Conservation (phyloP, 345 rosid genomes). For the Arabidopsis suecica region DNA sequence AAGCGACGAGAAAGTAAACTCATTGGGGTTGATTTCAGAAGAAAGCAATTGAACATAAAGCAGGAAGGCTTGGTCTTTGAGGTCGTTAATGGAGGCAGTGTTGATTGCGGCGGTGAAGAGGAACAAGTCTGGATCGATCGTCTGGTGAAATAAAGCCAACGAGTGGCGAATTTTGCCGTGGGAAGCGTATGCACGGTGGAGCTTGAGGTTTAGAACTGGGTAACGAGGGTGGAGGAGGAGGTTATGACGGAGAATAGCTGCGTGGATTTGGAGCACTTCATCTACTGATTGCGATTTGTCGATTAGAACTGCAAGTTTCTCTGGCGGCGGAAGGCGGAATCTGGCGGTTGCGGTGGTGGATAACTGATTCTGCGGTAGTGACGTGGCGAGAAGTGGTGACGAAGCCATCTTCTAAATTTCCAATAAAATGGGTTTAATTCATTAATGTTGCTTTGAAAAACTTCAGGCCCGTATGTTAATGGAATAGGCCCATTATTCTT, state of each 20-base stretch:
- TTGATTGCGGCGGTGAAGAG: conserved; percentile 70
- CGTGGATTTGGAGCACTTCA: conserved; percentile 70
- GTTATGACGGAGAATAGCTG: conserved; percentile 66
- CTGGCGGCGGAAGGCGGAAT: conserved; percentile 46
- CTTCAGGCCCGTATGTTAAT: background rate
- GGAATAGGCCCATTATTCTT: background rate
- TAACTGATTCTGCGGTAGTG: conserved; percentile 34
- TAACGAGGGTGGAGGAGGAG: conserved; percentile 49
- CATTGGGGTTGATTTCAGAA: conserved; percentile 56
- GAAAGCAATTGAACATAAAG: conserved; percentile 59
- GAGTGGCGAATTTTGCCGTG: conserved; percentile 56
- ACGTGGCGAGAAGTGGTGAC: conserved; percentile 38
- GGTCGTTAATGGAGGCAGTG: conserved; percentile 49
- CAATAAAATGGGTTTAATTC: background rate
- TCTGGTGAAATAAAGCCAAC: conserved; percentile 58
- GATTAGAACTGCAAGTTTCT: conserved; percentile 53
- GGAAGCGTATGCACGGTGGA: conserved; percentile 82
- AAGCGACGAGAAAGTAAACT: conserved; percentile 73
- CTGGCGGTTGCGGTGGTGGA: conserved; percentile 25
- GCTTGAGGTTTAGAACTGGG: conserved; percentile 73
- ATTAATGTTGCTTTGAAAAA: background rate
- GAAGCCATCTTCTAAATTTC: conserved; percentile 44
- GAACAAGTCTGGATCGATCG: conserved; percentile 57
- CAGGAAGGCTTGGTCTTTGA: conserved; percentile 52
- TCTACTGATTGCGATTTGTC: conserved; percentile 53